A percentile compares a stretch with the other conserved stretches of the same genome.
Evolutionary conservation across 208 protist genomes (phyloP).

Genomic region (Wallacemonas rigidus): DNA sequence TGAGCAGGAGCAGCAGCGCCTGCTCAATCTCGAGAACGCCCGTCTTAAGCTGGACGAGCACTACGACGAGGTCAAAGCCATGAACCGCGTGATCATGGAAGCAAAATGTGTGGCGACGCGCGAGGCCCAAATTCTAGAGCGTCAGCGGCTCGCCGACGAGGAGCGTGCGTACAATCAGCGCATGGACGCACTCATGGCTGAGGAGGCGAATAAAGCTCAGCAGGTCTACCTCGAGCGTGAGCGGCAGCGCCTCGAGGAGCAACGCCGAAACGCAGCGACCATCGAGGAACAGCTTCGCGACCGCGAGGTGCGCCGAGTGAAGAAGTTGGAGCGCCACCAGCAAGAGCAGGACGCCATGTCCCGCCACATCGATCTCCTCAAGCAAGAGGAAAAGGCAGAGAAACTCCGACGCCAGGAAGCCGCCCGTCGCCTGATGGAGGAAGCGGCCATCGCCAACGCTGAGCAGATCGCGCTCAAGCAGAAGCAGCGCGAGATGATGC

Average conservation of each 20-base stretch:
- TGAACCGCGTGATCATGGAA: slow-evolving; percentile 92
- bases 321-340: slow-evolving; percentile 88
- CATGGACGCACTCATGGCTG: slow-evolving; percentile 83
- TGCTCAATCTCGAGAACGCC: slow-evolving; percentile 77
- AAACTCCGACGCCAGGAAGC: slow-evolving; percentile 79
- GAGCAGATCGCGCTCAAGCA: slow-evolving; percentile 93
- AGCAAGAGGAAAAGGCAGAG: slow-evolving; percentile 87
- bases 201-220: slow-evolving; percentile 86
- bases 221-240: slow-evolving; percentile 92
- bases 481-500: slow-evolving; percentile 62
- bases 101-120: slow-evolving; percentile 91
- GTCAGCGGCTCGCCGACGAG: slow-evolving; percentile 59
- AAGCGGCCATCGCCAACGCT: slow-evolving; percentile 91
- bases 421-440: slow-evolving; percentile 86
- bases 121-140: slow-evolving; percentile 89
- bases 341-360: slow-evolving; percentile 94
- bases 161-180: slow-evolving; percentile 64
- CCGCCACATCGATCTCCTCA: slow-evolving; percentile 85
- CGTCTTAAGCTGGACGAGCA: slow-evolving; percentile 81
- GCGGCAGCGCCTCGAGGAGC: slow-evolving; percentile 74
- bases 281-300: slow-evolving; percentile 92
- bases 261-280: slow-evolving; percentile 72
- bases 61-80: slow-evolving; percentile 92
- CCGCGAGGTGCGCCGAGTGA: slow-evolving; percentile 86
- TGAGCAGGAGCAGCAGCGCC: slow-evolving; percentile 71